Evolutionary conservation across 306 rosid species (phyloP).

Genomic region (Prinsepia uniflora): DNA sequence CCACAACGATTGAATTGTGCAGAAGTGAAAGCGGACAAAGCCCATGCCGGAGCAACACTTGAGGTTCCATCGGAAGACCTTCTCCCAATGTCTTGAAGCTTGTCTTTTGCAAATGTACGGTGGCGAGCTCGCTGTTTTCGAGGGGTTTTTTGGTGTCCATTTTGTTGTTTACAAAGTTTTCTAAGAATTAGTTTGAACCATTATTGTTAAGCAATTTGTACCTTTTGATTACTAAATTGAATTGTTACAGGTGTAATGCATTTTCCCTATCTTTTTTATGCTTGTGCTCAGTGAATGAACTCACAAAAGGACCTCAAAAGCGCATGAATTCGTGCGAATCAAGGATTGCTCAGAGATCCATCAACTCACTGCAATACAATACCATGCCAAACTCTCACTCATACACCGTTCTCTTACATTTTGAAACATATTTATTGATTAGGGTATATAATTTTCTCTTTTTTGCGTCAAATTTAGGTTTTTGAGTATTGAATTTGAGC

Average conservation of each 20-base stretch:
- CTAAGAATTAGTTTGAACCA: not conserved
- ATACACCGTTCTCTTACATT: too few species aligned
- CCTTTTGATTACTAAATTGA: not conserved
- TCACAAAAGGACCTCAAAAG: too few species aligned
- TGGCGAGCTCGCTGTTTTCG: not conserved
- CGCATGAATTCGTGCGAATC: too few species aligned
- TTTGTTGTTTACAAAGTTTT: not conserved
- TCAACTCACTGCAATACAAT: too few species aligned
- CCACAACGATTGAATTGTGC: conserved; percentile 26
- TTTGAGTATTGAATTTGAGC: too few species aligned
- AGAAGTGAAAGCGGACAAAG: conserved; percentile 73
- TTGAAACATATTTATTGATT: not conserved
- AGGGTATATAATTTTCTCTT: not conserved
- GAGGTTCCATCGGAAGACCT: conserved; percentile 82
- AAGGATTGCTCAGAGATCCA: too few species aligned
- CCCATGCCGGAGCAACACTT: conserved; percentile 83
- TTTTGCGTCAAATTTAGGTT: too few species aligned
- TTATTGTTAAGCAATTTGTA: not conserved
- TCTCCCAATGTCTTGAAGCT: conserved; percentile 27
- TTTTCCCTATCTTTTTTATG: not conserved
- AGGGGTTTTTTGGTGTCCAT: not conserved
- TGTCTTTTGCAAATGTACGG: not conserved
- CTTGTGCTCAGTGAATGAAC: not conserved
- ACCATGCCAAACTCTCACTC: too few species aligned
- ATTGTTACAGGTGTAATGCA: not conserved